phyloP scores from a whole-genome alignment of 129 eudicot genomes.

The Centella asiatica region DNA sequence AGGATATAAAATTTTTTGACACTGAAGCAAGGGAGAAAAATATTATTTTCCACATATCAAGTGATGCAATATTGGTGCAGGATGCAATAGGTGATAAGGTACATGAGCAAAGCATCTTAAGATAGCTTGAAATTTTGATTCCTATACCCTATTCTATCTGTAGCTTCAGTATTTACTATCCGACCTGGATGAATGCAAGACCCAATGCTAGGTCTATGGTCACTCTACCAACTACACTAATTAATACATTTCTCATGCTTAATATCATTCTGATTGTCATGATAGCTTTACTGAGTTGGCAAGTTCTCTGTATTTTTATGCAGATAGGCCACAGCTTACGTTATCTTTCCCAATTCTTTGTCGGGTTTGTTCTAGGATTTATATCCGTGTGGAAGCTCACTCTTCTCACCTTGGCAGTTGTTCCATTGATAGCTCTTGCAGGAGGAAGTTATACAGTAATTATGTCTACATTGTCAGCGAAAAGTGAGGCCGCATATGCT shows the following conservation, averaged over 20 bases:
- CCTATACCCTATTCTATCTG: background rate
- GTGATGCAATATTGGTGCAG: constrained; percentile 76
- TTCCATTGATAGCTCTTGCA: constrained; percentile 70
- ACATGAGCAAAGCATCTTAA: constrained; percentile 1
- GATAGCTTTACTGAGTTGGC: constrained; percentile 2
- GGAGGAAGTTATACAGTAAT: constrained; percentile 71
- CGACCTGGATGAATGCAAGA: constrained; percentile 1
- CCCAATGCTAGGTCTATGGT: background rate
- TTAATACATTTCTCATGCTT: background rate
- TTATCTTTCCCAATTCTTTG: constrained; percentile 60
- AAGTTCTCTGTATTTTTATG: constrained; percentile 9
- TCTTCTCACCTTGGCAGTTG: constrained; percentile 66
- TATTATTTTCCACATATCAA: constrained; percentile 57
- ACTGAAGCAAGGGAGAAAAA: constrained; percentile 52
- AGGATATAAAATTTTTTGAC: constrained; percentile 66
- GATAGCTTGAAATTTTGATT: background rate
- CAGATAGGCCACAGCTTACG: constrained; percentile 75
- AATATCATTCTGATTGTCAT: background rate
- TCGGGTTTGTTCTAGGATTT: constrained; percentile 68
- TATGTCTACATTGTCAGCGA: constrained; percentile 66
- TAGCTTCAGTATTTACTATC: background rate
- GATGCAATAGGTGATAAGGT: constrained; percentile 95
- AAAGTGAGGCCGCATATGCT: constrained; percentile 86
- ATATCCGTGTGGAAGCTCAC: constrained; percentile 74
- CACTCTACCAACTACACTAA: background rate